Conservation (phyloP, 352 stramenopile genomes). For the Thraustochytrium striatum region DNA sequence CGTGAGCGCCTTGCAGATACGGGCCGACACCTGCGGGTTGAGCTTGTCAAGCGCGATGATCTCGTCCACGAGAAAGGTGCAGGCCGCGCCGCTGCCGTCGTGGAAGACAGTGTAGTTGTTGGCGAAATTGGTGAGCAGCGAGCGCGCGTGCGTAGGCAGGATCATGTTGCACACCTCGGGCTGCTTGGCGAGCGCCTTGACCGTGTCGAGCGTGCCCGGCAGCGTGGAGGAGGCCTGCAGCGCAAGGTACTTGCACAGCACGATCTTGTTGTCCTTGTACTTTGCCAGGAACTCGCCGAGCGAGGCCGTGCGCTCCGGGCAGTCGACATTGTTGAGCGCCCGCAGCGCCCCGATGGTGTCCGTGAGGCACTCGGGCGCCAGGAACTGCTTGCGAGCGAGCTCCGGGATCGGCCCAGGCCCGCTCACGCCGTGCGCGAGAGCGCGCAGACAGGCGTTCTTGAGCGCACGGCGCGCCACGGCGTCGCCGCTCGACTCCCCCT, state of each 20-base stretch:
- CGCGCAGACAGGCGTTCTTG: constrained; percentile 68
- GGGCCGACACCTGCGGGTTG: constrained; percentile 71
- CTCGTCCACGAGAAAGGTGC: constrained; percentile 68
- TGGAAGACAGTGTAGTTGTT: constrained; percentile 70
- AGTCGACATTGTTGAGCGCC: constrained; percentile 64
- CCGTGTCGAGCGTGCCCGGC: constrained; percentile 62
- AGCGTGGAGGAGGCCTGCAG: constrained; percentile 65
- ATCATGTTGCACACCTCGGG: constrained; percentile 69
- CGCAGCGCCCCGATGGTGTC: constrained; percentile 69
- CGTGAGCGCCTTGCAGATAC: constrained; percentile 62
- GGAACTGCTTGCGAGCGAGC: constrained; percentile 64
- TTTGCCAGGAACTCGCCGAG: constrained; percentile 69
- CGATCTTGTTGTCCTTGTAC: constrained; percentile 46
- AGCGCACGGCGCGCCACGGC: constrained; percentile 61
- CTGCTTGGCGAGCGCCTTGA: constrained; percentile 59
- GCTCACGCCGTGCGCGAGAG: constrained; percentile 50
- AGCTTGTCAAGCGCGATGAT: constrained; percentile 65
- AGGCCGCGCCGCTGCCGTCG: constrained; percentile 62
- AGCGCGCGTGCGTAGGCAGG: constrained; percentile 73
- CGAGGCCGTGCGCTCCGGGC: constrained; percentile 56
- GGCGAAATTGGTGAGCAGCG: constrained; percentile 67
- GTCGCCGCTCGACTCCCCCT: constrained; percentile 61
- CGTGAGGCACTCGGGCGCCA: constrained; percentile 69
- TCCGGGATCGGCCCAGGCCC: too few species aligned
- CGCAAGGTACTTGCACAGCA: constrained; percentile 68